These are phyloP conservation scores for Globisporangium parvum DNA, from an alignment of 352 stramenopile species.

Conservation along the genomic window DNA sequence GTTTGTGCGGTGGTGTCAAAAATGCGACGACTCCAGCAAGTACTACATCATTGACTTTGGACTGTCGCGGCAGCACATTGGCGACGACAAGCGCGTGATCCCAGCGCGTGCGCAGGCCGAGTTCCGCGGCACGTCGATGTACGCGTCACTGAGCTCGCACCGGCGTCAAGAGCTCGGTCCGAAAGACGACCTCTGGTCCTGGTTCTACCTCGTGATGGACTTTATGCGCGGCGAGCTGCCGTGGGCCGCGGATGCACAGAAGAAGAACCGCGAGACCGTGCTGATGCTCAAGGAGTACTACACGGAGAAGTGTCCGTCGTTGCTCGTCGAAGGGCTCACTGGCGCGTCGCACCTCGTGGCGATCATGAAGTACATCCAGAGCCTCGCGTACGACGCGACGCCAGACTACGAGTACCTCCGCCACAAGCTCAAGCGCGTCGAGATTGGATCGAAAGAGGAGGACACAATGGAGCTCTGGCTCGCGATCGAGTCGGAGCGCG, in stretches of 20 bases:
- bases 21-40: constrained; percentile 11
- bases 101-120: constrained; percentile 54
- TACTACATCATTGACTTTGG: constrained; percentile 87
- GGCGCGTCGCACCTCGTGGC: constrained; percentile 61
- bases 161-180: constrained; percentile 70
- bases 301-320: constrained; percentile 57
- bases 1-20: neutral
- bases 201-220: constrained; percentile 87
- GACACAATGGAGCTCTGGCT: constrained; percentile 42
- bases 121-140: constrained; percentile 87
- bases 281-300: constrained; percentile 81
- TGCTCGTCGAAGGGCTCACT: constrained; percentile 69
- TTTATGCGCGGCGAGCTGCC: constrained; percentile 83
- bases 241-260: constrained; percentile 74
- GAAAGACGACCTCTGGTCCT: constrained; percentile 87
- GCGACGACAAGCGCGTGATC: constrained; percentile 56
- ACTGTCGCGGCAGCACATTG: constrained; percentile 70
- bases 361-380: constrained; percentile 75
- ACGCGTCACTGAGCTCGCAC: constrained; percentile 83
- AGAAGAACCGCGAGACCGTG: constrained; percentile 80
- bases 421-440: constrained; percentile 29
- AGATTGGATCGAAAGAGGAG: constrained; percentile 26
- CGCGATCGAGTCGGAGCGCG: constrained; percentile 18
- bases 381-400: constrained; percentile 65
- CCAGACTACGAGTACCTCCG: constrained; percentile 60